These are phyloP conservation scores for Alternaria incomplexa DNA, from an alignment of 2,329 filamentous ascomycete genomes.

Conservation along the genomic window DNA sequence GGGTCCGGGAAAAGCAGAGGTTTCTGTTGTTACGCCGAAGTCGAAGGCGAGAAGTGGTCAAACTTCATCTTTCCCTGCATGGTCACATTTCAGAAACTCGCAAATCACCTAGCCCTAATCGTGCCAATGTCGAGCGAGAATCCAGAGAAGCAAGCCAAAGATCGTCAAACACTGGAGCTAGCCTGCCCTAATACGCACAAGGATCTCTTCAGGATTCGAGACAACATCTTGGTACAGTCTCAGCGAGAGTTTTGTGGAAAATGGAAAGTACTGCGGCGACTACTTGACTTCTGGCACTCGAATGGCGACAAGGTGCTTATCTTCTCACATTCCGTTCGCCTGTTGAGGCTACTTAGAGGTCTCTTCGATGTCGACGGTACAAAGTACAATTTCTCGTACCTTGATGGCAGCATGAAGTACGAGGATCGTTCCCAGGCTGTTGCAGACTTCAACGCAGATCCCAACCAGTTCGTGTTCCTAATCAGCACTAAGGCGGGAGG, in stretches of 20 bases:
- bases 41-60: conserved; percentile 72
- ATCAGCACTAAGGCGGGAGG: conserved; percentile 95
- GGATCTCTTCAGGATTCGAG: conserved; percentile 73
- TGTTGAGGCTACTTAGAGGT: conserved; percentile 82
- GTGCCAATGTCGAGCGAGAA: conserved; percentile 72
- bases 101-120: conserved; percentile 90
- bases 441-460: conserved; percentile 88
- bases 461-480: conserved; percentile 88
- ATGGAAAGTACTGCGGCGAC: conserved; percentile 87
- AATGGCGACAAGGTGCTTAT: conserved; percentile 94
- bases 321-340: conserved; percentile 88
- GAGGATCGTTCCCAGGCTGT: conserved; percentile 83
- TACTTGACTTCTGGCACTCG: conserved; percentile 87
- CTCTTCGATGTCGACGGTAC: conserved; percentile 79
- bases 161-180: conserved; percentile 73
- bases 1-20: conserved; percentile 73
- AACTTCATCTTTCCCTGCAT: conserved; percentile 85
- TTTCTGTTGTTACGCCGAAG: conserved; percentile 74
- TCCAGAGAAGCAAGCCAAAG: conserved; percentile 76
- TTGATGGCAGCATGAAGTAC: conserved; percentile 84
- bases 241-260: conserved; percentile 95
- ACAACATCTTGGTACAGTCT: conserved; percentile 79
- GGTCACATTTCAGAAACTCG: conserved; percentile 80
- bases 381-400: conserved; percentile 86
- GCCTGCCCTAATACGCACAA: conserved; percentile 79